A percentile compares a stretch with the other conserved stretches of the same genome.
Evolutionary conservation across 345 rosid species (phyloP).

Genomic region (Eucalyptus paniculata): DNA sequence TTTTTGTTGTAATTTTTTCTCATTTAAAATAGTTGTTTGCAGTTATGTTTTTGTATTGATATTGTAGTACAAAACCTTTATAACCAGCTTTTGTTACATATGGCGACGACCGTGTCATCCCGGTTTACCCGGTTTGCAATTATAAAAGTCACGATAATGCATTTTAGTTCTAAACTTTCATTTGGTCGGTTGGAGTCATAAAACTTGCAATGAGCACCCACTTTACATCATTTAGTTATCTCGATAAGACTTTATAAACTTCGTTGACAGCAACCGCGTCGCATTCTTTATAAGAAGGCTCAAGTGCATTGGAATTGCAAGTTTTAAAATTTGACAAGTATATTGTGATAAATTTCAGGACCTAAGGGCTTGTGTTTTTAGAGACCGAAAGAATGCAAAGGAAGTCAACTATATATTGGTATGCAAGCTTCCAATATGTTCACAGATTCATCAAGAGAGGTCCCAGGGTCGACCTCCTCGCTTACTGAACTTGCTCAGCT

Average conservation of each 20-base stretch:
- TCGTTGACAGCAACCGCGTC: background rate
- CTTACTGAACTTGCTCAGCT: constrained; percentile 24
- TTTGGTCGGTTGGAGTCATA: background rate
- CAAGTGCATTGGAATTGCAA: background rate
- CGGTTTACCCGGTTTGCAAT: too few species aligned
- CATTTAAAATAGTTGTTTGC: background rate
- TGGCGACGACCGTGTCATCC: background rate
- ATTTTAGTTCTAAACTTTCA: background rate
- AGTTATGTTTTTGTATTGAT: background rate
- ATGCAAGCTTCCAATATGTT: background rate
- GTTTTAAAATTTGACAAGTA: background rate
- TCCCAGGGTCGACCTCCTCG: constrained; percentile 40
- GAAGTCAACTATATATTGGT: background rate
- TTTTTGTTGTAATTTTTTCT: background rate
- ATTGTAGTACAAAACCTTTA: background rate
- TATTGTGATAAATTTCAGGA: background rate
- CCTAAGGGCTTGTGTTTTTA: background rate
- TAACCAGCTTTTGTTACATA: background rate
- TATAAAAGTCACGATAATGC: background rate
- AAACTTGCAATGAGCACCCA: background rate
- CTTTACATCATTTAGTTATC: background rate
- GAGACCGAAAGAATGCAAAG: background rate
- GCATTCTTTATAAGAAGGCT: background rate
- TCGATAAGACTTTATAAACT: background rate
- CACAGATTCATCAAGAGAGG: background rate